Conservation (phyloP, 2,329 filamentous ascomycete genomes). For the Thelonectria discophora region DNA sequence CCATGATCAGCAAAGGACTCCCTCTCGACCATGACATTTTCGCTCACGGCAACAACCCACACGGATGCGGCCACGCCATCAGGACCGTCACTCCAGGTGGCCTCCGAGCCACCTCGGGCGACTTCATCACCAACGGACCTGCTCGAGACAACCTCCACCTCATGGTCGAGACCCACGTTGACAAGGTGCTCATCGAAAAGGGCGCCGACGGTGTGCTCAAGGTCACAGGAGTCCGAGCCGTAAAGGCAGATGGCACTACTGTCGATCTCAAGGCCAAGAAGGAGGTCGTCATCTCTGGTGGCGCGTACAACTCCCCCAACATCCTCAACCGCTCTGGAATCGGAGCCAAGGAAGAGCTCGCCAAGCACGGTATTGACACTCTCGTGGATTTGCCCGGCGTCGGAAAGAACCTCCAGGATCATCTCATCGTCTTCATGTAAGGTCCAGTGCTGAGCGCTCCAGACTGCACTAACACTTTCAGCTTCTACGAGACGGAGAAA, state of each 20-base stretch:
- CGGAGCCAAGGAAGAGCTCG: constrained; percentile 54
- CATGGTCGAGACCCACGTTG: constrained; percentile 58
- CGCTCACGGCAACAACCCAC: constrained; percentile 56
- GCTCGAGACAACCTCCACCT: constrained; percentile 56
- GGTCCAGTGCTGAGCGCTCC: too few species aligned
- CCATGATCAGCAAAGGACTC: constrained; percentile 63
- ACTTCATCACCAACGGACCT: constrained; percentile 56
- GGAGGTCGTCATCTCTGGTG: constrained; percentile 53
- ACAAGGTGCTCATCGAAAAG: constrained; percentile 59
- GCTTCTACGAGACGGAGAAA: constrained; percentile 68
- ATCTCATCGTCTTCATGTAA: constrained; percentile 36
- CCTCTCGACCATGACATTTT: constrained; percentile 69
- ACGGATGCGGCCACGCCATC: constrained; percentile 64
- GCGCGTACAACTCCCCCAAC: constrained; percentile 61
- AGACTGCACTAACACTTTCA: constrained; percentile 55
- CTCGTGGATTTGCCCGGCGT: constrained; percentile 57
- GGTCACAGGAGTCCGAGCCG: constrained; percentile 54
- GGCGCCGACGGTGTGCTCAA: constrained; percentile 45
- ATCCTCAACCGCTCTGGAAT: constrained; percentile 63
- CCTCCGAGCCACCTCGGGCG: constrained; percentile 61
- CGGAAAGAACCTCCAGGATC: constrained; percentile 61
- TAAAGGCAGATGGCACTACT: constrained; percentile 53
- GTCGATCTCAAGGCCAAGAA: constrained; percentile 52
- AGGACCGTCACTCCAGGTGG: constrained; percentile 64
- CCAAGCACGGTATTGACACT: constrained; percentile 52